These are phyloP conservation scores for Pyrus bretschneideri DNA, from an alignment of 306 rosid genomes.

Conservation along the genomic window DNA sequence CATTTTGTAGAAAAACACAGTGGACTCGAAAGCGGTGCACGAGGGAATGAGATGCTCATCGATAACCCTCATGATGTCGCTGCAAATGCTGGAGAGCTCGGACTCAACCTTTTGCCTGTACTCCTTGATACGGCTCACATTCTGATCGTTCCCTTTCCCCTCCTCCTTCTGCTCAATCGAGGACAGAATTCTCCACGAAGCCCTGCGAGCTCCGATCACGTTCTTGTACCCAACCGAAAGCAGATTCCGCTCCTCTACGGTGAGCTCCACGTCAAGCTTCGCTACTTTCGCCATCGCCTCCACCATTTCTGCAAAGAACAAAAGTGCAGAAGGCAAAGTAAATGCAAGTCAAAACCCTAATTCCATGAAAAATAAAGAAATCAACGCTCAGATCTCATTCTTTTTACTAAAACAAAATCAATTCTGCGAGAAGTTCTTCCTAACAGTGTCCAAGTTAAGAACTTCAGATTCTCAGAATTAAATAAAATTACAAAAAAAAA, in stretches of 20 bases:
- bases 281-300: slow-evolving; percentile 56
- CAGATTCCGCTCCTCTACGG: slow-evolving; percentile 52
- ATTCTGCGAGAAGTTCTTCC: not conserved
- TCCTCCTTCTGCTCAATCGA: slow-evolving; percentile 59
- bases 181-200: slow-evolving; percentile 59
- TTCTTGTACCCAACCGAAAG: slow-evolving; percentile 53
- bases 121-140: slow-evolving; percentile 42
- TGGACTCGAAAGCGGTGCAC: slow-evolving; percentile 2
- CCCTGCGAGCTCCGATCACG: slow-evolving; percentile 53
- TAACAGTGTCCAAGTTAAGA: not conserved
- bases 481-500: not conserved
- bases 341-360: slow-evolving; percentile 2
- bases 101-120: slow-evolving; percentile 47
- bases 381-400: not conserved
- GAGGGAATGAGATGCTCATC: slow-evolving; percentile 41
- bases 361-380: not conserved
- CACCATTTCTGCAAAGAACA: slow-evolving; percentile 46
- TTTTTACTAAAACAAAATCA: not conserved
- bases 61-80: slow-evolving; percentile 45
- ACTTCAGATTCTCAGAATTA: not conserved
- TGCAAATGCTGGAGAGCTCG: slow-evolving; percentile 41
- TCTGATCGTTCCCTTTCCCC: slow-evolving; percentile 38
- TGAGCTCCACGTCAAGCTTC: slow-evolving; percentile 50
- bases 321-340: not conserved
- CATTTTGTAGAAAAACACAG: slow-evolving; percentile 52